Percentiles rank a stretch among this genome's conserved stretches.
Conservation (phyloP, 1,139 yeast genomes). For the Magnusiomyces paraingens region DNA sequence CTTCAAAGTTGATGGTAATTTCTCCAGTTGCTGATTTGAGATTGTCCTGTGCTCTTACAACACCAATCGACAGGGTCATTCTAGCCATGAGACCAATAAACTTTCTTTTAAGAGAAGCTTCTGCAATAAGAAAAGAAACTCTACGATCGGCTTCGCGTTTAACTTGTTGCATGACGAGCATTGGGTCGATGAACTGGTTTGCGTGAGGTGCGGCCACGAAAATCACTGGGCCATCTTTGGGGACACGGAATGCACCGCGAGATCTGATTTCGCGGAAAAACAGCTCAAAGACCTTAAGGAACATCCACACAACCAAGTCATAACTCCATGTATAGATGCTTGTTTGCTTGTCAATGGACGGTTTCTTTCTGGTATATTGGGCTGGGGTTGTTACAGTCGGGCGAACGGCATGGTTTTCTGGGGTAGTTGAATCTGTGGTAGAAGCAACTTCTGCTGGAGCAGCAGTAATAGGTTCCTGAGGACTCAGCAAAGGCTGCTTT, state of each 20-base stretch:
- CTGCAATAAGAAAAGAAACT: slow-evolving; percentile 83
- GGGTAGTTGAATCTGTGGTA: no score
- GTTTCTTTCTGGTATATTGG: not conserved
- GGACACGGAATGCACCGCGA: slow-evolving; percentile 85
- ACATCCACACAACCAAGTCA: slow-evolving; percentile 34
- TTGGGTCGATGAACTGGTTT: slow-evolving; percentile 91
- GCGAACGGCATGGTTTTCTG: no score
- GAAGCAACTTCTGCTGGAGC: no score
- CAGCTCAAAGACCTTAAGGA: slow-evolving; percentile 41
- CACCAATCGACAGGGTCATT: slow-evolving; percentile 79
- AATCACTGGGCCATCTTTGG: slow-evolving; percentile 77
- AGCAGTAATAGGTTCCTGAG: no score
- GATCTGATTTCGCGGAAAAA: slow-evolving; percentile 89
- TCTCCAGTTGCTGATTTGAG: slow-evolving; percentile 55
- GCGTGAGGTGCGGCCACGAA: slow-evolving; percentile 98
- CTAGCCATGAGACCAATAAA: slow-evolving; percentile 73
- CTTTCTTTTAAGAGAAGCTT: slow-evolving; percentile 58
- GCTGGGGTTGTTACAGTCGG: no score
- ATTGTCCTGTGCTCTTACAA: slow-evolving; percentile 84
- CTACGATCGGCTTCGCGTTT: slow-evolving; percentile 65
- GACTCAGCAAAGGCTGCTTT: not conserved
- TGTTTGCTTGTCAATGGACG: slow-evolving; percentile 21
- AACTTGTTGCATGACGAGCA: slow-evolving; percentile 76
- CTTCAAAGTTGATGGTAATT: slow-evolving; percentile 44
- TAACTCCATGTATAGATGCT: slow-evolving; percentile 27